Conservation (phyloP, 352 stramenopile genomes). For the Blastocystis sp. region DNA sequence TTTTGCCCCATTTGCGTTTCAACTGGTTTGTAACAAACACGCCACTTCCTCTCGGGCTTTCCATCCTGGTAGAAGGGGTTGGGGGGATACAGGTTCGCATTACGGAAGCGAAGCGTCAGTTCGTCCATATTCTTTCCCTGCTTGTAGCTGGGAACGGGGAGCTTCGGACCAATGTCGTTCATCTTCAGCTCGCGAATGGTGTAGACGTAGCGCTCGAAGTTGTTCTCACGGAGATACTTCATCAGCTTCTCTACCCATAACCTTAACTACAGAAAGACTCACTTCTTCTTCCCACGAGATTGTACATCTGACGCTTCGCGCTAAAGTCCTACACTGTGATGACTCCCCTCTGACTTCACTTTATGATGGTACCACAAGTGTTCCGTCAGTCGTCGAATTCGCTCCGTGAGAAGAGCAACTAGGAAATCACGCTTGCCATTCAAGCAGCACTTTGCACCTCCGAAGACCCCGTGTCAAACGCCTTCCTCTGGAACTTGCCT, state of each 20-base stretch:
- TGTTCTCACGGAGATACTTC: slow-evolving; percentile 65
- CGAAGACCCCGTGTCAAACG: slow-evolving; percentile 58
- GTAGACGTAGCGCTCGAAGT: slow-evolving; percentile 69
- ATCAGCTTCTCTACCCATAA: slow-evolving; percentile 67
- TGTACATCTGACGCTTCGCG: slow-evolving; percentile 66
- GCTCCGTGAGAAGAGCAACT: slow-evolving; percentile 70
- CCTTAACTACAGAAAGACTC: neutral
- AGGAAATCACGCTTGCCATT: neutral
- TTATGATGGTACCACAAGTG: slow-evolving; percentile 69
- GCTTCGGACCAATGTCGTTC: slow-evolving; percentile 68
- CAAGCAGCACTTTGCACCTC: slow-evolving; percentile 48
- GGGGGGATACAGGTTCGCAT: slow-evolving; percentile 66
- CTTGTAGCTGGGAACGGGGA: slow-evolving; percentile 62
- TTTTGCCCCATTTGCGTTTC: neutral
- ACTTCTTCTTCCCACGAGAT: slow-evolving; percentile 68
- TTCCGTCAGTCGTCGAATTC: slow-evolving; percentile 61
- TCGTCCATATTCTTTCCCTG: slow-evolving; percentile 19
- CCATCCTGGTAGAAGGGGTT: slow-evolving; percentile 68
- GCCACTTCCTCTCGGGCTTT: slow-evolving; percentile 33
- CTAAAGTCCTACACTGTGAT: slow-evolving; percentile 33
- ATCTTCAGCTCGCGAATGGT: slow-evolving; percentile 69
- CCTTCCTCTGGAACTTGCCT: slow-evolving; percentile 65
- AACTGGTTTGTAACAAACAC: neutral
- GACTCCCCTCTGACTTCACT: neutral
- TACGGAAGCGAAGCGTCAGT: slow-evolving; percentile 65